Conservation (phyloP, 768 basidiomycete species). For the Mrakia blollopis region DNA sequence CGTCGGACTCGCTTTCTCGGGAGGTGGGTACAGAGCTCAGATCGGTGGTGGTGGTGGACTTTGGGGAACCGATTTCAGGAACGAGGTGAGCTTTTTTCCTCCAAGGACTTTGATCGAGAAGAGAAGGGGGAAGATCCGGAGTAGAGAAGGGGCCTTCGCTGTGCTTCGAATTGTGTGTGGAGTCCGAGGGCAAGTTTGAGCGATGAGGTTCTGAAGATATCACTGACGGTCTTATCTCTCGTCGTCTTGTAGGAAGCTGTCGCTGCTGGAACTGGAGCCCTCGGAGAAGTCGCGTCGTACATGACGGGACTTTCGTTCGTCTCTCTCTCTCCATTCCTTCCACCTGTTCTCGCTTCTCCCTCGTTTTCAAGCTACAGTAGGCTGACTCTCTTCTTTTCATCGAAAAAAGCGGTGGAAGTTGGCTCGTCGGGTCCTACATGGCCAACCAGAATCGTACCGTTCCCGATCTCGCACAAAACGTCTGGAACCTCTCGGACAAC, state of each 20-base stretch:
- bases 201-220: background rate
- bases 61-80: slow-evolving; percentile 21
- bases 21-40: slow-evolving; percentile 32
- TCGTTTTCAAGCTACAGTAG: background rate
- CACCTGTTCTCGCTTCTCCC: background rate
- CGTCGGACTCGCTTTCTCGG: slow-evolving; percentile 24
- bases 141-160: background rate
- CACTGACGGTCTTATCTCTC: background rate
- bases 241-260: background rate
- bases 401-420: slow-evolving; percentile 6
- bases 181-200: background rate
- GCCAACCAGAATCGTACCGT: slow-evolving; percentile 40
- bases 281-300: slow-evolving; percentile 22
- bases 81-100: slow-evolving; percentile 2
- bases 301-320: slow-evolving; percentile 28
- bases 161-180: background rate
- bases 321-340: background rate
- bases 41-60: slow-evolving; percentile 22
- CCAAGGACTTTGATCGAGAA: background rate
- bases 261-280: slow-evolving; percentile 11
- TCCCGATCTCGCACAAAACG: slow-evolving; percentile 39
- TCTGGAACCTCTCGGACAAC: slow-evolving; percentile 44
- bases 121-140: background rate
- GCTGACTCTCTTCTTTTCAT: background rate
- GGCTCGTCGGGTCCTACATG: slow-evolving; percentile 39